Base-by-base conservation (phyloP, 2,329 filamentous ascomycete species). In the Aurifilum marmelostoma region DNA sequence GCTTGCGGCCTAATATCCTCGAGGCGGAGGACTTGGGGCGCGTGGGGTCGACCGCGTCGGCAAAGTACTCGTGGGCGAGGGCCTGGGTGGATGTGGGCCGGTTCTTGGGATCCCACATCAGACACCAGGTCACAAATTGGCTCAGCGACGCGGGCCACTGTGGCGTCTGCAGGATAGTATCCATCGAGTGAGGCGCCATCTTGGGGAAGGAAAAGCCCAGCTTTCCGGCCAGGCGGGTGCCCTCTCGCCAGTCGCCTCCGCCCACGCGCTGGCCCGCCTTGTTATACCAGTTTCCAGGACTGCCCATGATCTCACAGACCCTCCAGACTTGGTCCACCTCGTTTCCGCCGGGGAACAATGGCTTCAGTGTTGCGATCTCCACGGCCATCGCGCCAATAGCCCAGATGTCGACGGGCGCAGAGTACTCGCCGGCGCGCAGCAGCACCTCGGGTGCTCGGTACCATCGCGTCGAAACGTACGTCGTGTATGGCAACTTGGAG, bases 291-390 rank as follows among this genome's bases (percentile, higher is more conserved):
- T 95, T 95, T 59, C 96, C 96, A 2, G 96, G 96, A 82, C 95
- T 98, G 63, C 96, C 96, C 96, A 99, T 99, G 69, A 99, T 97
- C 79, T 99, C 96, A 78, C 96, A 99, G 0, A 99, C 93, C 74
- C 96, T 91, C 96, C 96, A 99, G 1, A 99, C 96, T 80, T 99
- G 96, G 75, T 99, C 96, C 1, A 99, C 96, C 82, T 99, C 96
- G 78, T 99, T 99, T 76, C 94, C 93, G 75, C 96, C 96, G 14
- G 96, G 96, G 84, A 99, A 99, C 14, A 99, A 84, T 24, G 96
- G 96, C 83, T 98, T 99, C 69, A 99, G 79, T 0, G 96, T 99
- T 34, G 96, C 96, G 72, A 99, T 92, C 79, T 99, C 96, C 14
- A 99, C 96, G 8, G 96, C 96, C 96, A 99, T 99, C 27, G 96